These are phyloP conservation scores for Leishmania martiniquensis DNA, from an alignment of 208 protist species.

Conservation along the genomic window DNA sequence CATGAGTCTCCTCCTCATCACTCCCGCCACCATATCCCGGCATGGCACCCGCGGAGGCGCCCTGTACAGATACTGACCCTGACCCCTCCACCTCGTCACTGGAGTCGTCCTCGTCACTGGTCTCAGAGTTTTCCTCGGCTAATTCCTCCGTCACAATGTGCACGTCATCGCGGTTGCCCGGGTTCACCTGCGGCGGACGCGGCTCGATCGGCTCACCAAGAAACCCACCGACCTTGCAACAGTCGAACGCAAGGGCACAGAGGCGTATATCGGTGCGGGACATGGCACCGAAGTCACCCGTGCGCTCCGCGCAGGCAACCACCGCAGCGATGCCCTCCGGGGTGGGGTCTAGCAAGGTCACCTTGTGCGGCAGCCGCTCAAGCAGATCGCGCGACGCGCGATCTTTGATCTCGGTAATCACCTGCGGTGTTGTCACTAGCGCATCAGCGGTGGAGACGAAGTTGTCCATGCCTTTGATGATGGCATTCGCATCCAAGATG, in stretches of 20 bases:
- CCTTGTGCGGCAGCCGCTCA: slow-evolving; percentile 57
- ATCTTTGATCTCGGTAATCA: slow-evolving; percentile 86
- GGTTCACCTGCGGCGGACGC: slow-evolving; percentile 58
- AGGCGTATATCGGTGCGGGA: slow-evolving; percentile 92
- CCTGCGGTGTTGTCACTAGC: slow-evolving; percentile 86
- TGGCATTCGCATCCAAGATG: slow-evolving; percentile 87
- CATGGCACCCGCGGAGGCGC: slow-evolving; percentile 5
- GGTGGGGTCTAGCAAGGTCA: slow-evolving; percentile 79
- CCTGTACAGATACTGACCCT: background rate
- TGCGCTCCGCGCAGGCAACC: slow-evolving; percentile 76
- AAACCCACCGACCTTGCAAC: slow-evolving; percentile 51
- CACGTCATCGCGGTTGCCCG: slow-evolving; percentile 41
- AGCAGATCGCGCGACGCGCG: slow-evolving; percentile 67
- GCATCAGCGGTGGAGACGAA: slow-evolving; percentile 67
- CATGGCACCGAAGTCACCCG: slow-evolving; percentile 91
- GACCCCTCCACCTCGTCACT: slow-evolving; percentile 41
- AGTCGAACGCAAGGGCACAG: slow-evolving; percentile 85
- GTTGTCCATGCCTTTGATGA: slow-evolving; percentile 88
- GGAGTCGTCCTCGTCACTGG: slow-evolving; percentile 20
- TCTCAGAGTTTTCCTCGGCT: slow-evolving; percentile 21
- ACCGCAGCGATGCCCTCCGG: slow-evolving; percentile 60
- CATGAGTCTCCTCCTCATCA: slow-evolving; percentile 32
- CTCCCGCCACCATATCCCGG: slow-evolving; percentile 36
- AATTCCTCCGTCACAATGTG: slow-evolving; percentile 42
- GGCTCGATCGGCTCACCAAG: slow-evolving; percentile 63